Base-by-base conservation (phyloP, 768 basidiomycete genomes). In the Tricholoma sp. region DNA sequence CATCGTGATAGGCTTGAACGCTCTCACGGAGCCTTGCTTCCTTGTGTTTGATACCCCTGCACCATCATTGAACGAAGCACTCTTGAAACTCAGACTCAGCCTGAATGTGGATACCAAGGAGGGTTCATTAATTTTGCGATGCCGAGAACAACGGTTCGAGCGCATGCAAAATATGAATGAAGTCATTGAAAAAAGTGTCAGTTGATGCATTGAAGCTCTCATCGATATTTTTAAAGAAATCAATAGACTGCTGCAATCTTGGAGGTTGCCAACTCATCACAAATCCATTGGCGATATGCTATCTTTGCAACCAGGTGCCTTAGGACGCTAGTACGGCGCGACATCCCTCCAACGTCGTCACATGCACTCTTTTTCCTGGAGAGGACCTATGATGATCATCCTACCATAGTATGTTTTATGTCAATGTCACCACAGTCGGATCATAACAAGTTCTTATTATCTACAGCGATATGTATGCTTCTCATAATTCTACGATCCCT, bases 241-340 rank as follows among this genome's bases (percentile, higher is more conserved):
- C 49, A 53, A 33, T 62, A 66, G 57, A 61, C 53, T 41, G 37
- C 63, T 80, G 81, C 74, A 70, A 73, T 88, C 15, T 68, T 89
- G 32, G 74, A 79, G 29, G 76, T 89, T 36, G 89, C 82, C 1
- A 76, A 80, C 18, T 81, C 83, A 28, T 61, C 79, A 3, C 69
- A 74, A 13, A 91, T 87, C 4, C 91, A 94, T 65, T 92, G 91
- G 91, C 80, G 84, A 54, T 94, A 94, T 65, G 73, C 76, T 6
- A 86, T 91, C 41, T 82, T 83, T 36, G 88, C 89, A 9, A 75
- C 85, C 29, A 77, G 87, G 54, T 81, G 82, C 64, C 73, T 92
- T 13, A 79, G 88, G 28, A 81, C 88, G 3, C 71, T 92, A 12
- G 74, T 91, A 48, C 76, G 90, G 17, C 81, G 83, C 1, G 91